Evolutionary conservation across 495 filamentous ascomycete genomes (phyloP).

Genomic region (Aspergillus sclerotioniger): DNA sequence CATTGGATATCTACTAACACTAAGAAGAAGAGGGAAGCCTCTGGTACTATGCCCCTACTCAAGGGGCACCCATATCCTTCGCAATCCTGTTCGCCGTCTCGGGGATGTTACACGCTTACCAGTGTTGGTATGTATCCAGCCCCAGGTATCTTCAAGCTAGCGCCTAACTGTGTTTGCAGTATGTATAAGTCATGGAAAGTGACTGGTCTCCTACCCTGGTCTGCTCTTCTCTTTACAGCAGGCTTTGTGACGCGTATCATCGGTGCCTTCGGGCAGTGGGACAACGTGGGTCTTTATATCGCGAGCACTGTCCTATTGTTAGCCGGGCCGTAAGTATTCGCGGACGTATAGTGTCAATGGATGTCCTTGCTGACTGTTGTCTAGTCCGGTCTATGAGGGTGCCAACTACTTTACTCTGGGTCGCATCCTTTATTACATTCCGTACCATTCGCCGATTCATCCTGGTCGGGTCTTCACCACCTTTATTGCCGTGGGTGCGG

Average conservation of each 20-base stretch:
- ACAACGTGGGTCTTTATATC: slow-evolving; percentile 57
- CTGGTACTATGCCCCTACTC: slow-evolving; percentile 74
- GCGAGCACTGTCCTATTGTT: slow-evolving; percentile 60
- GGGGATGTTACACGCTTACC: slow-evolving; percentile 57
- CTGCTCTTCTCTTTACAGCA: slow-evolving; percentile 47
- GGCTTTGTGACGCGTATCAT: slow-evolving; percentile 60
- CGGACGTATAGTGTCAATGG: background rate
- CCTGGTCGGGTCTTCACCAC: slow-evolving; percentile 73
- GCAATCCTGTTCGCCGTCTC: slow-evolving; percentile 62
- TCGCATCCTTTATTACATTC: slow-evolving; percentile 74
- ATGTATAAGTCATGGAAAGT: slow-evolving; percentile 51
- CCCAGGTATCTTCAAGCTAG: background rate
- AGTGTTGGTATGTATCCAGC: slow-evolving; percentile 54
- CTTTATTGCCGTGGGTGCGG: slow-evolving; percentile 62
- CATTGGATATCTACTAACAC: slow-evolving; percentile 11
- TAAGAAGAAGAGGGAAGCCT: slow-evolving; percentile 47
- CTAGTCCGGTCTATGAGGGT: slow-evolving; percentile 67
- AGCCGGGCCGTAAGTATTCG: slow-evolving; percentile 58
- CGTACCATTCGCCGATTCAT: slow-evolving; percentile 73
- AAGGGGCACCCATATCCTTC: slow-evolving; percentile 67
- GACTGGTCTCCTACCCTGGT: slow-evolving; percentile 55
- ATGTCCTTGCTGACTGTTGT: slow-evolving; percentile 5
- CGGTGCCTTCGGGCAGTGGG: slow-evolving; percentile 57
- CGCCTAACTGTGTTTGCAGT: slow-evolving; percentile 19
- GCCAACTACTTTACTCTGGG: slow-evolving; percentile 76